Conservation (phyloP, 2,329 filamentous ascomycete species). For the Leptographium lundbergii region DNA sequence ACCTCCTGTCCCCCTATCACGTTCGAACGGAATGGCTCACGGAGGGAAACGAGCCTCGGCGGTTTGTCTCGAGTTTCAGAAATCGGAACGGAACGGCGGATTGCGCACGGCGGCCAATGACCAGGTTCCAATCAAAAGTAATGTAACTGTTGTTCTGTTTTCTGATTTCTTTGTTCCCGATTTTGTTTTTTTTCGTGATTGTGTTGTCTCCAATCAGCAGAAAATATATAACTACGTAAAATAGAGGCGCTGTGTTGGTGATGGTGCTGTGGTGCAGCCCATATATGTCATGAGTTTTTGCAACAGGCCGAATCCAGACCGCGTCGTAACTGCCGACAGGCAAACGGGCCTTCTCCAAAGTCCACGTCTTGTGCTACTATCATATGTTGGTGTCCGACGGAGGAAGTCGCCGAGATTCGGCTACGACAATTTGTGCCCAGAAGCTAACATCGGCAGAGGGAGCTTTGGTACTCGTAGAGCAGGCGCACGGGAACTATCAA, state of each 20-base stretch:
- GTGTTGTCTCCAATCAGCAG: neutral
- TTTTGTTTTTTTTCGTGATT: neutral
- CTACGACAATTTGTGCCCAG: conserved; percentile 4
- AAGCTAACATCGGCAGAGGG: too few relatives aligned
- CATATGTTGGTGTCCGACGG: neutral
- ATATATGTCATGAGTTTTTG: neutral
- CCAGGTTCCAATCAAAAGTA: conserved; percentile 1
- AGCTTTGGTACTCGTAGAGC: too few relatives aligned
- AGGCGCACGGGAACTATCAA: too few relatives aligned
- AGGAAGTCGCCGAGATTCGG: conserved; percentile 14
- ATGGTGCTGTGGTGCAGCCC: neutral
- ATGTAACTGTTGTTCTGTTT: conserved; percentile 1
- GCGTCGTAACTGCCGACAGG: neutral
- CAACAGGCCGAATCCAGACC: neutral
- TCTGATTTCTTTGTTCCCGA: neutral
- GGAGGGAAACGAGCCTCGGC: neutral
- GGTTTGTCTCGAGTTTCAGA: conserved; percentile 1
- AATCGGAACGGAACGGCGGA: neutral
- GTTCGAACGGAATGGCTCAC: neutral
- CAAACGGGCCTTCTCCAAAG: neutral
- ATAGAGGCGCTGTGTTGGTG: neutral
- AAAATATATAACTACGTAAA: neutral
- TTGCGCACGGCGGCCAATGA: neutral
- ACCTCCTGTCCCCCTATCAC: neutral
- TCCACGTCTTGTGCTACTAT: neutral